phyloP scores from a whole-genome alignment of 805 yeast genomes.

The Lachancea dasiensis region DNA sequence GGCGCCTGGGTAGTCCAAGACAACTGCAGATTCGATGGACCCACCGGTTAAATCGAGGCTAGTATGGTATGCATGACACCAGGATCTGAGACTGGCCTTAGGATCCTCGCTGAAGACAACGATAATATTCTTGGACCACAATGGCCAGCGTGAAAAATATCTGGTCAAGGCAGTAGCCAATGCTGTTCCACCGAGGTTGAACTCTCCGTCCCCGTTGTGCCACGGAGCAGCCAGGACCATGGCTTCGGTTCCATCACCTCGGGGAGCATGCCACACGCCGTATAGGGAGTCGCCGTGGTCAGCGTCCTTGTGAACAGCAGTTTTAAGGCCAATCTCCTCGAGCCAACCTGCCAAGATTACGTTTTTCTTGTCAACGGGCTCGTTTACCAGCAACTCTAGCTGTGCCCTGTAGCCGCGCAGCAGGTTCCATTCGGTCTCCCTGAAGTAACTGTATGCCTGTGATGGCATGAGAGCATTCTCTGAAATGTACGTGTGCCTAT shows the following conservation, averaged over 20 bases:
- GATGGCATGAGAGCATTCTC: constrained; percentile 98
- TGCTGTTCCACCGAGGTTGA: constrained; percentile 77
- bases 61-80: constrained; percentile 94
- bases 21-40: constrained; percentile 82
- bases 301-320: constrained; percentile 42
- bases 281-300: constrained; percentile 50
- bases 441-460: constrained; percentile 84
- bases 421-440: constrained; percentile 92
- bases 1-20: constrained; percentile 66
- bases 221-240: constrained; percentile 89
- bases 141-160: constrained; percentile 77
- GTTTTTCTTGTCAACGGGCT: constrained; percentile 36
- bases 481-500: constrained; percentile 75
- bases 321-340: constrained; percentile 63
- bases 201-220: constrained; percentile 55
- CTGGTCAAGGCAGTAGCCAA: constrained; percentile 66
- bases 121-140: constrained; percentile 94
- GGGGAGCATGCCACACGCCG: constrained; percentile 83
- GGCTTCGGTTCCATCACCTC: constrained; percentile 95
- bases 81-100: constrained; percentile 59
- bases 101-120: constrained; percentile 76
- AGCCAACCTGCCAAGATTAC: constrained; percentile 52
- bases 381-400: constrained; percentile 34
- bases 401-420: constrained; percentile 70
- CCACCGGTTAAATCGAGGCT: constrained; percentile 86